A percentile compares a stretch with the other conserved stretches of the same genome.
These are phyloP conservation scores for Trypanosoma cruzi DNA, from an alignment of 208 protist genomes.

Conservation along the genomic window DNA sequence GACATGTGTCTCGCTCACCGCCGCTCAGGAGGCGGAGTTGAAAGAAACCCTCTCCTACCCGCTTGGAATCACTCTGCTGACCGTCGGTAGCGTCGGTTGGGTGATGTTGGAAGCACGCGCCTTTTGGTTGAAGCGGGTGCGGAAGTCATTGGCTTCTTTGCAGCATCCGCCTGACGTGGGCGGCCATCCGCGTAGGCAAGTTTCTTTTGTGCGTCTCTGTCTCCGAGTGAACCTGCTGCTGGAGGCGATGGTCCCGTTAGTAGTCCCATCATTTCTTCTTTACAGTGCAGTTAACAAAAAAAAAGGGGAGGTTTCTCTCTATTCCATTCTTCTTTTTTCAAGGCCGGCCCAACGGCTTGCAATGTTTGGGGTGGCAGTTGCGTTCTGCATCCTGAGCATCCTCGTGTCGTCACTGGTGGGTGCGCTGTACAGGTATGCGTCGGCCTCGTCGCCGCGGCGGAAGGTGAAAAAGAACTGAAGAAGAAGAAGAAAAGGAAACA, in stretches of 20 bases:
- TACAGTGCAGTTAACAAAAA: not conserved
- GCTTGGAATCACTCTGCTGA: not conserved
- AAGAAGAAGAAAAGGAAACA: not conserved
- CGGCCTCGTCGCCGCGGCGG: not conserved
- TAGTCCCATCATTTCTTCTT: conserved; percentile 19
- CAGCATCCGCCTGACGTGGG: not conserved
- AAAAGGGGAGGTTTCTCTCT: not conserved
- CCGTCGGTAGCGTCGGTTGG: conserved; percentile 14
- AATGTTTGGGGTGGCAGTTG: not conserved
- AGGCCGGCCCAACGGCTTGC: conserved; percentile 20
- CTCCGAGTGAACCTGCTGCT: conserved; percentile 24
- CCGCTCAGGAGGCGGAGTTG: conserved; percentile 13
- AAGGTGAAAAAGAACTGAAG: conserved; percentile 1
- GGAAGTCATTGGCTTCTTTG: not conserved
- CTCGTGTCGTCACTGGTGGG: conserved; percentile 13
- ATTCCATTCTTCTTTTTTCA: conserved; percentile 17
- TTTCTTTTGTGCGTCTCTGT: conserved; percentile 6
- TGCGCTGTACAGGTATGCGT: conserved; percentile 16
- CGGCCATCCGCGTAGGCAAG: not conserved
- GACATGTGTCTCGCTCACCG: conserved; percentile 13
- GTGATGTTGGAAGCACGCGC: conserved; percentile 11
- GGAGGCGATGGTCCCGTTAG: conserved; percentile 10
- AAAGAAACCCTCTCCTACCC: conserved; percentile 12
- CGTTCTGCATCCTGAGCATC: conserved; percentile 8
- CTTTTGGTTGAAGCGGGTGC: conserved; percentile 17